A percentile compares a stretch with the other conserved stretches of the same genome.
phyloP scores from a whole-genome alignment of 306 rosid genomes.

The Ormosia semicastrata region DNA sequence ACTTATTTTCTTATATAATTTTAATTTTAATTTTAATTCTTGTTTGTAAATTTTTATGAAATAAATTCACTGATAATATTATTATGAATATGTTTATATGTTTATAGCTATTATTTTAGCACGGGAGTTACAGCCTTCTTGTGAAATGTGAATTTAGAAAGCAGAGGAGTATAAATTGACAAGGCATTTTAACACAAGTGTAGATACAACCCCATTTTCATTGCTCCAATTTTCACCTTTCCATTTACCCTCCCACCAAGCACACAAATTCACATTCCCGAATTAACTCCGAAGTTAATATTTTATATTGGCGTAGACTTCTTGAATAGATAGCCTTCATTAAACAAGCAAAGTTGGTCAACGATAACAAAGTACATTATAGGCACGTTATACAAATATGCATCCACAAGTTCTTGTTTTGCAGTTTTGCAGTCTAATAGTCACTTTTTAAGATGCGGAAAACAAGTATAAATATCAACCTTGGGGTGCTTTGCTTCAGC shows the following conservation, averaged over 20 bases:
- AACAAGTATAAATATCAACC: conserved; percentile 45
- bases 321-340: neutral
- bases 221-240: neutral
- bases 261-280: neutral
- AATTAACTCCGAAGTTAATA: neutral
- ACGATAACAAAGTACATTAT: neutral
- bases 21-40: too few species aligned
- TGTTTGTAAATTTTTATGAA: too few species aligned
- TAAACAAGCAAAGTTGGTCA: neutral
- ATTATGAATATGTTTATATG: too few species aligned
- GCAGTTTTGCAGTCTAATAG: conserved; percentile 2
- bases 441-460: conserved; percentile 50
- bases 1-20: too few species aligned
- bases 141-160: neutral
- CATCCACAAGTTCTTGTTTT: conserved; percentile 2
- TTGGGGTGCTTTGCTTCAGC: conserved; percentile 65
- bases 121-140: too few species aligned
- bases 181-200: neutral
- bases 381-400: neutral
- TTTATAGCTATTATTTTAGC: too few species aligned
- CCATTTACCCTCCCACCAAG: neutral
- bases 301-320: neutral
- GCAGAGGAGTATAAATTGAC: neutral
- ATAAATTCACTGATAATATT: too few species aligned
- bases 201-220: neutral